phyloP scores from a whole-genome alignment of 106 monocot species.

The Dendrobium chrysotoxum region DNA sequence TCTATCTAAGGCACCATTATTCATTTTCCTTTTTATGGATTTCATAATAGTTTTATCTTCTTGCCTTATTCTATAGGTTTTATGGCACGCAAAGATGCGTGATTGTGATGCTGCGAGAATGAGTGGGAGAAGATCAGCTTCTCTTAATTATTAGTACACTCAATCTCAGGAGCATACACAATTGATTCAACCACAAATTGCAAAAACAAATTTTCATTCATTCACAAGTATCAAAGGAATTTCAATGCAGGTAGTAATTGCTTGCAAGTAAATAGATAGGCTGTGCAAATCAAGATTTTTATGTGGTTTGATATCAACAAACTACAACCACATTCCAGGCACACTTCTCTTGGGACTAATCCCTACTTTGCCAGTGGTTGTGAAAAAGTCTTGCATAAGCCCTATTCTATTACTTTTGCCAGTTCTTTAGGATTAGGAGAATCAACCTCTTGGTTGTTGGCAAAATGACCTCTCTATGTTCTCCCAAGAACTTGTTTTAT shows the following conservation, averaged over 20 bases:
- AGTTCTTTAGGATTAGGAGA: no score
- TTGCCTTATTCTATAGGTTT: background rate
- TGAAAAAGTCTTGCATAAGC: background rate
- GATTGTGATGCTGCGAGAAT: background rate
- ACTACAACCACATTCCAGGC: background rate
- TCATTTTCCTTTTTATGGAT: background rate
- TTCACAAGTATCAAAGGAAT: background rate
- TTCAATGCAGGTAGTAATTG: background rate
- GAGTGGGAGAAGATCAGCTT: no score
- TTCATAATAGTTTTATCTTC: background rate
- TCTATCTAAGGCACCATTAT: background rate
- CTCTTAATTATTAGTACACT: background rate
- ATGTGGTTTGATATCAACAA: background rate
- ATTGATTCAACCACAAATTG: background rate
- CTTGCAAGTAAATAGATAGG: background rate
- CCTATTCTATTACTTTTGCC: background rate
- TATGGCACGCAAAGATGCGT: background rate
- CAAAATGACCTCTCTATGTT: no score
- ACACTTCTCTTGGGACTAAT: background rate
- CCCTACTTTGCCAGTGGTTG: background rate
- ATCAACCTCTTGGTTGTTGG: no score
- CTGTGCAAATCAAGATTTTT: background rate
- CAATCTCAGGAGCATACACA: background rate
- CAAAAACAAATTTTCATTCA: background rate
- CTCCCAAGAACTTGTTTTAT: no score